phyloP scores from a whole-genome alignment of 352 stramenopile species.

The Thalassiosira gravida region DNA sequence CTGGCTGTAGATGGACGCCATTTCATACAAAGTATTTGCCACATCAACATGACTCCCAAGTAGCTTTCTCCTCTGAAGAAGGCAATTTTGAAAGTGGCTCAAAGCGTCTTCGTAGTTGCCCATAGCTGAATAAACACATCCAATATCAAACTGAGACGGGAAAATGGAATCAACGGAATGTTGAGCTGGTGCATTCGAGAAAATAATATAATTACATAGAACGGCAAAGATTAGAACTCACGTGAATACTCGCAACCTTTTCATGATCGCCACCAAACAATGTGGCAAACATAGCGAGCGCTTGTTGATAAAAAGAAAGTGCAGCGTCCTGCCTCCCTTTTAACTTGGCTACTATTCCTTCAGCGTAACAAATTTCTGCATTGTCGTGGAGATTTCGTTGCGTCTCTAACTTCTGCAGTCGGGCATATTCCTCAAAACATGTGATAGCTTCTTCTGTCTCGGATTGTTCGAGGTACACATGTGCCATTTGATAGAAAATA shows the following conservation, averaged over 20 bases:
- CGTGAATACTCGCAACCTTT: slow-evolving; percentile 59
- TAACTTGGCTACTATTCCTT: slow-evolving; percentile 64
- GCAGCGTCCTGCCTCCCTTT: slow-evolving; percentile 50
- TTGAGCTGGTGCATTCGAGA: neutral
- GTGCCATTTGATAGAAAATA: slow-evolving; percentile 71
- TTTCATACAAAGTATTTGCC: slow-evolving; percentile 63
- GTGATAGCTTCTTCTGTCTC: slow-evolving; percentile 55
- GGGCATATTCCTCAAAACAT: slow-evolving; percentile 63
- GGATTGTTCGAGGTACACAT: slow-evolving; percentile 62
- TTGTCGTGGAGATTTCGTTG: slow-evolving; percentile 62
- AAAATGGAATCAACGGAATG: no score
- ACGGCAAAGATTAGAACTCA: slow-evolving; percentile 19
- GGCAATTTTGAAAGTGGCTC: slow-evolving; percentile 46
- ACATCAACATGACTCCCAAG: slow-evolving; percentile 62
- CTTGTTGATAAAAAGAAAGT: slow-evolving; percentile 55
- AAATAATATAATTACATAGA: no score
- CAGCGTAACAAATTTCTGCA: slow-evolving; percentile 63
- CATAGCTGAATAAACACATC: slow-evolving; percentile 44
- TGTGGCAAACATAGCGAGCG: slow-evolving; percentile 61
- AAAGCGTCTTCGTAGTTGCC: slow-evolving; percentile 36
- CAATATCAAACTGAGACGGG: slow-evolving; percentile 61
- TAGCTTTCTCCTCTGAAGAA: slow-evolving; percentile 42
- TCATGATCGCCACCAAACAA: slow-evolving; percentile 59
- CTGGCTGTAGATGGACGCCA: slow-evolving; percentile 40
- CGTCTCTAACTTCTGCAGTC: slow-evolving; percentile 56